These are phyloP conservation scores for Vinca major DNA, from an alignment of 305 asterid species.

Conservation along the genomic window DNA sequence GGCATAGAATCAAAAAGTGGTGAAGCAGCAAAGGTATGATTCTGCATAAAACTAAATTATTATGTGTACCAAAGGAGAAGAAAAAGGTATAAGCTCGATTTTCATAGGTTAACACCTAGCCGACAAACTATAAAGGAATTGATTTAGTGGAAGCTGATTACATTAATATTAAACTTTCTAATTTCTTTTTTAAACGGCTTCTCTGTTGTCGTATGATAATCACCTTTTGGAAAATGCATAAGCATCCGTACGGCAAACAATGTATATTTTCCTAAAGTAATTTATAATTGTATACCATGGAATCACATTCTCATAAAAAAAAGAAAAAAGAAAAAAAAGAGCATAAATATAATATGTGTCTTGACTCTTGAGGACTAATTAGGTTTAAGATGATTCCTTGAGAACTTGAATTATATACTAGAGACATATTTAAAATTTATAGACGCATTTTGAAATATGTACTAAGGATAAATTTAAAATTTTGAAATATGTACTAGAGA, in stretches of 20 bases:
- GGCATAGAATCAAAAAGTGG: constrained; percentile 23
- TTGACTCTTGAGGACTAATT: too few species aligned
- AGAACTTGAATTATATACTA: too few species aligned
- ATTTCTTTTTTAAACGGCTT: constrained; percentile 1
- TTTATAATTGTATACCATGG: too few species aligned
- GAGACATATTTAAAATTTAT: too few species aligned
- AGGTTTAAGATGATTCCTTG: too few species aligned
- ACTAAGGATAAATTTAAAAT: too few species aligned
- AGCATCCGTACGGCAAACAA: constrained; percentile 9
- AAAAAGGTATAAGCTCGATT: constrained; percentile 11
- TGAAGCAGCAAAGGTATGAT: constrained; percentile 8
- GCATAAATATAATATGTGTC: too few species aligned
- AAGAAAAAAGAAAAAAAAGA: too few species aligned
- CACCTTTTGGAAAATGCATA: not conserved
- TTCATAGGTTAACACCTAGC: constrained; percentile 37
- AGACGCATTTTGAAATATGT: too few species aligned
- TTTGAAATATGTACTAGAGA: too few species aligned
- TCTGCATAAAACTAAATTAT: constrained; percentile 4
- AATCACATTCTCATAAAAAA: not conserved
- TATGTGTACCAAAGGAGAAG: not conserved
- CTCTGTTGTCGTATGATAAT: constrained; percentile 7
- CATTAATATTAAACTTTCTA: constrained; percentile 12
- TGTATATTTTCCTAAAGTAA: not conserved
- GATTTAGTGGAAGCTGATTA: constrained; percentile 49
- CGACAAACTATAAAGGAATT: constrained; percentile 38